These are phyloP conservation scores for Phytophthora tentaculata DNA, from an alignment of 352 stramenopile genomes.

Conservation along the genomic window DNA sequence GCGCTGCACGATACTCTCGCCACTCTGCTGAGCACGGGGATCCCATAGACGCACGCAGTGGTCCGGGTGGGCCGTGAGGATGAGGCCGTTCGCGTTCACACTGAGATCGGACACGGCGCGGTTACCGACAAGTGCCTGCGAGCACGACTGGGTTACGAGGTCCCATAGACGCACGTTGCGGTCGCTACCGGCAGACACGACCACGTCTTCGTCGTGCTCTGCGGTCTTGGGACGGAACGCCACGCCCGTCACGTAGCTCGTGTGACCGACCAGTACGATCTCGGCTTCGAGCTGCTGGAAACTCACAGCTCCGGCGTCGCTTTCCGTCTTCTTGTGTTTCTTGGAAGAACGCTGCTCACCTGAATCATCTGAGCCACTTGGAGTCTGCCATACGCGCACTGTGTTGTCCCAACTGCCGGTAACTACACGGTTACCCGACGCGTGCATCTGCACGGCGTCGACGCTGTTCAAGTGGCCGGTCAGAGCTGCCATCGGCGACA, in stretches of 20 bases:
- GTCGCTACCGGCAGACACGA: slow-evolving; percentile 75
- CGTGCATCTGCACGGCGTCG: slow-evolving; percentile 55
- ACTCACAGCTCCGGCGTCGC: slow-evolving; percentile 41
- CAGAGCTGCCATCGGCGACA: slow-evolving; percentile 60
- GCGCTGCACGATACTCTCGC: slow-evolving; percentile 76
- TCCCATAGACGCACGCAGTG: slow-evolving; percentile 86
- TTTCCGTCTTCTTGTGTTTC: slow-evolving; percentile 73
- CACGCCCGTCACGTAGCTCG: slow-evolving; percentile 77
- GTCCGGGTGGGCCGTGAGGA: slow-evolving; percentile 84
- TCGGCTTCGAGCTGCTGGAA: slow-evolving; percentile 79
- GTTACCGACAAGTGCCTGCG: slow-evolving; percentile 78
- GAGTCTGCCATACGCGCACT: slow-evolving; percentile 73
- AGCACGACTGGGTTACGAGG: slow-evolving; percentile 70
- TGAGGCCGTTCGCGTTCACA: slow-evolving; percentile 62
- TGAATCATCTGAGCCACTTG: slow-evolving; percentile 19
- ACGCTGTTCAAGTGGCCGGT: slow-evolving; percentile 87
- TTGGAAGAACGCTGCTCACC: slow-evolving; percentile 54
- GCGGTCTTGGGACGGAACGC: slow-evolving; percentile 62
- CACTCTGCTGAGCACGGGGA: slow-evolving; percentile 65
- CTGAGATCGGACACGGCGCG: slow-evolving; percentile 78
- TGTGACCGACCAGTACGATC: slow-evolving; percentile 81
- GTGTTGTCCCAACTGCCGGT: slow-evolving; percentile 89
- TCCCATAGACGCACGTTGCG: slow-evolving; percentile 84
- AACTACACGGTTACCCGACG: slow-evolving; percentile 49
- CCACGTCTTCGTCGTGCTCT: slow-evolving; percentile 49